Evolutionary conservation across 495 filamentous ascomycete species (phyloP), one percentile per base, ranked within the genome.

Genomic region (Lepraria neglecta): DNA sequence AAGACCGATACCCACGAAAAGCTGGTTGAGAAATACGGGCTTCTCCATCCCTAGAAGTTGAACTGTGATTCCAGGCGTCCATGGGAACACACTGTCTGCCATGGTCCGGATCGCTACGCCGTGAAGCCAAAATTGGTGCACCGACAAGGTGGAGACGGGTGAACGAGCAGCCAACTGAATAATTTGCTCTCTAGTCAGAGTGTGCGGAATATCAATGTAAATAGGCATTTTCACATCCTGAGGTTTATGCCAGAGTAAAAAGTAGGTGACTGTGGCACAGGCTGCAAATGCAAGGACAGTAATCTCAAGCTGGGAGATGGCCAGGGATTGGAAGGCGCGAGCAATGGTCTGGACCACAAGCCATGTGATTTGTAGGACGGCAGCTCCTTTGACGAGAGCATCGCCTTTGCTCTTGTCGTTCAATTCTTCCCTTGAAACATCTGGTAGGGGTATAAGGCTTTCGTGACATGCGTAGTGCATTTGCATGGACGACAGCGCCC

Each of bases 361-460:
- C 63, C 64, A 72, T 15, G 45, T 10, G 17, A 72, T 46, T 53
- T 74, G 72, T 3, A 68, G 28, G 21, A 73, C 35, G 6, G 72
- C 69, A 5, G 70, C 47, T 42, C 48, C 24, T 58, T 72, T 73
- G 57, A 70, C 64, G 38, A 73, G 51, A 14, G 63, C 17, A 47
- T 74, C 71, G 21, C 63, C 62, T 56, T 65, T 68, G 42, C 31
- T 31, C 42, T 60, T 45, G 27, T 65, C 54, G 28, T 64, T 48
- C 3, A 64, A 42, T 10, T 59, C 19, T n/a, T 35, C 35, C 24
- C 28, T 35, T 28, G 45, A 28, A 21, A 64, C 38, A 28, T 43
- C 10, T 10, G 62, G 62, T 10, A 50, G 50, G 15, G 15, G 17
- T 1, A 63, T 63, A n/a, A 63, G 42, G 31, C 53, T 30, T 43